Conservation (phyloP, 2,329 filamentous ascomycete species). For the Chaetomiaceae sp. region DNA sequence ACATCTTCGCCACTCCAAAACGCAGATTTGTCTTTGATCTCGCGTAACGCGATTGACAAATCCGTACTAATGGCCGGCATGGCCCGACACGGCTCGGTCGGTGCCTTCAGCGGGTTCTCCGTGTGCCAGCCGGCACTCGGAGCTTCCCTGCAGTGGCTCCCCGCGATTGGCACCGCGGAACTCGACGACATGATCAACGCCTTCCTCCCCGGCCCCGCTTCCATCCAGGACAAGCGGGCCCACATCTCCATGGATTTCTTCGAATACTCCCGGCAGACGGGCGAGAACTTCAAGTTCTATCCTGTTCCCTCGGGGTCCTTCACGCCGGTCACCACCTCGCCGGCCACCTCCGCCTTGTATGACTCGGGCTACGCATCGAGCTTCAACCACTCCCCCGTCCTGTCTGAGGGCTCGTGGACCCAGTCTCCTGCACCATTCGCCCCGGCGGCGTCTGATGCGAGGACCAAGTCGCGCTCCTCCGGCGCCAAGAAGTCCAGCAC, state of each 20-base stretch:
- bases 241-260: conserved; percentile 57
- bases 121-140: conserved; percentile 57
- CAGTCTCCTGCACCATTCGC: conserved; percentile 31
- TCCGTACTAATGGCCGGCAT: conserved; percentile 32
- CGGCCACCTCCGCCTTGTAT: conserved; percentile 40
- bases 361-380: conserved; percentile 46
- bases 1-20: conserved; percentile 2
- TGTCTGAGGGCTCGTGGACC: conserved; percentile 45
- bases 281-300: conserved; percentile 59
- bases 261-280: conserved; percentile 48
- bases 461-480: conserved; percentile 22
- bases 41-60: not conserved
- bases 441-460: conserved; percentile 29
- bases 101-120: conserved; percentile 49
- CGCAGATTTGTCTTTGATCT: not conserved
- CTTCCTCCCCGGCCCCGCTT: conserved; percentile 50
- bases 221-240: conserved; percentile 56
- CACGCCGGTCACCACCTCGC: conserved; percentile 40
- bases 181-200: conserved; percentile 57
- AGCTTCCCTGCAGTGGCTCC: conserved; percentile 58
- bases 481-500: conserved; percentile 26
- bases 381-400: conserved; percentile 47
- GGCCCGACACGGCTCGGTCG: conserved; percentile 35
- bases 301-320: conserved; percentile 41
- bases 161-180: conserved; percentile 59